Evolutionary conservation across 2,329 filamentous ascomycete species (phyloP).

Genomic region (Colletotrichum orchidophilum): DNA sequence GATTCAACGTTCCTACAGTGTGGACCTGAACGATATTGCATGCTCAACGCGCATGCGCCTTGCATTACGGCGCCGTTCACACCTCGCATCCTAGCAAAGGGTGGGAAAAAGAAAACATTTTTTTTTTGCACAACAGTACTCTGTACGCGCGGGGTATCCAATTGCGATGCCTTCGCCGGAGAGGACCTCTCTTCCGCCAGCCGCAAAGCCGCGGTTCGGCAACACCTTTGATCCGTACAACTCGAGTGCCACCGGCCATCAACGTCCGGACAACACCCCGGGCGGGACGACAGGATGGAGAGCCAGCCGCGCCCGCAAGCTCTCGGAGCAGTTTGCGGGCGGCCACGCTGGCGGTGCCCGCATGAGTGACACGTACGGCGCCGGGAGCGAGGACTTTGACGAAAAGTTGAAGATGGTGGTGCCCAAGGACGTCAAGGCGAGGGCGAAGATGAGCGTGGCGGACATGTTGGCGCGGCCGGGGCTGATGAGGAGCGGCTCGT

Average conservation of each 20-base stretch:
- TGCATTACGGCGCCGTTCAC: not conserved
- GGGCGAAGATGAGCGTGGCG: constrained; percentile 55
- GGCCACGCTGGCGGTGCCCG: constrained; percentile 66
- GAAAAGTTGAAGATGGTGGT: constrained; percentile 54
- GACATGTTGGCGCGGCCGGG: constrained; percentile 64
- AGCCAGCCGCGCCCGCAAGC: constrained; percentile 72
- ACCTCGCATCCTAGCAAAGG: not conserved
- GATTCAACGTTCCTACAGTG: not conserved
- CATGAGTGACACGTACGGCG: constrained; percentile 72
- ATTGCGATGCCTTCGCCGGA: constrained; percentile 10
- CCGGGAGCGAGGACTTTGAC: constrained; percentile 67
- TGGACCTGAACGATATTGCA: not conserved
- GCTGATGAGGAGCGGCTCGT: constrained; percentile 46
- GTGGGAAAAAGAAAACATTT: not conserved
- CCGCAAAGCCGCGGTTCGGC: constrained; percentile 52
- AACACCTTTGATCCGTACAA: constrained; percentile 75
- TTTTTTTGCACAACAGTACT: not conserved
- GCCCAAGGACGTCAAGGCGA: constrained; percentile 51
- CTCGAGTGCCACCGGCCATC: constrained; percentile 79
- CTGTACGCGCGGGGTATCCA: not conserved
- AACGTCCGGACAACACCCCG: constrained; percentile 74
- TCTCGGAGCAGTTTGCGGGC: constrained; percentile 73
- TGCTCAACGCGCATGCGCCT: constrained; percentile 6
- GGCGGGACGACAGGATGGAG: constrained; percentile 73
- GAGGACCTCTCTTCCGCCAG: constrained; percentile 38